Conservation (phyloP, 768 basidiomycete species). For the Amanita rubescens region DNA sequence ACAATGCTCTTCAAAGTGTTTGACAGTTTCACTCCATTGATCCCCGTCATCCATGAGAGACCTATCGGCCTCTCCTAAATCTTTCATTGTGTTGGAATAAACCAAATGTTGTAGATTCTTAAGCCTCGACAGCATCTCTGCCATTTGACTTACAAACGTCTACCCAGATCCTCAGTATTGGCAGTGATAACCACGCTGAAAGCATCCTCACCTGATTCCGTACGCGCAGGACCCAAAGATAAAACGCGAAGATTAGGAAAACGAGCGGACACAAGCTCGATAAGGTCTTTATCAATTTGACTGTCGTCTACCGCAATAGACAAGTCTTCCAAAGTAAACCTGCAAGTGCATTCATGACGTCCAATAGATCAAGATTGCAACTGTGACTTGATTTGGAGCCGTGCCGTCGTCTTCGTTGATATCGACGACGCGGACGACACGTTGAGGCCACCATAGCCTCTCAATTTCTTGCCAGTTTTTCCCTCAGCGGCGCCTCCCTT, state of each 20-base stretch:
- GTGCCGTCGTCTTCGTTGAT: background rate
- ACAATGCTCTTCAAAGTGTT: background rate
- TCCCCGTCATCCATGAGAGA: background rate
- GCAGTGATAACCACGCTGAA: too few relatives aligned
- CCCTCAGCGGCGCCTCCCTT: too few relatives aligned
- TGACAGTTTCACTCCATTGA: background rate
- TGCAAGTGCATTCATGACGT: conserved; percentile 4
- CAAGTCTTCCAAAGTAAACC: background rate
- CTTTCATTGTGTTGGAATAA: background rate
- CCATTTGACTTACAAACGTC: background rate
- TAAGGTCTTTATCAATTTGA: background rate
- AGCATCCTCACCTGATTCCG: background rate
- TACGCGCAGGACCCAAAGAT: conserved; percentile 1
- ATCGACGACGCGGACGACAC: conserved; percentile 2
- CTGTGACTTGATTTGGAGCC: background rate
- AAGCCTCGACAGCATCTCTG: background rate
- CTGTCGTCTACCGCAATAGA: background rate
- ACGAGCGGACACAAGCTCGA: background rate
- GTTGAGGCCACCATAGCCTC: conserved; percentile 6
- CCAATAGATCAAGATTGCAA: conserved; percentile 1
- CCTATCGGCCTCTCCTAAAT: background rate
- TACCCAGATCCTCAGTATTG: background rate
- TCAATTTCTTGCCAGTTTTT: too few relatives aligned
- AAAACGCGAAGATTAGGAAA: conserved; percentile 5
- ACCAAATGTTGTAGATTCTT: background rate